Evolutionary conservation across 2,329 filamentous ascomycete species (phyloP).

Genomic region (Diaporthe ampelina): DNA sequence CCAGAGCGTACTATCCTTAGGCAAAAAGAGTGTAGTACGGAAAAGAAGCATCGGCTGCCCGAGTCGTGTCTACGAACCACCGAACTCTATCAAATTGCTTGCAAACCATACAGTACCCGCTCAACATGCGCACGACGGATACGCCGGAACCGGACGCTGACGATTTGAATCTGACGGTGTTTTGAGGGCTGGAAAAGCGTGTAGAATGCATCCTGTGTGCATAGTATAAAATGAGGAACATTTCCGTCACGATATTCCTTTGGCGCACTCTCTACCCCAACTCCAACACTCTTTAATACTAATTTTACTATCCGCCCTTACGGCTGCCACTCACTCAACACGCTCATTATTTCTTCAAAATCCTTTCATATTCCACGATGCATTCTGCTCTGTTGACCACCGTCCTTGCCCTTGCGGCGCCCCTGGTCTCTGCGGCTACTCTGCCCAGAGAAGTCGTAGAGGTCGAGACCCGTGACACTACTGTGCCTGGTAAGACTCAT

Average conservation of each 20-base stretch:
- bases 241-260: background rate
- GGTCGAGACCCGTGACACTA: conserved; percentile 13
- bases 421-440: conserved; percentile 14
- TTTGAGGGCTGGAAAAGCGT: background rate
- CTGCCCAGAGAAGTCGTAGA: background rate
- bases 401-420: conserved; percentile 14
- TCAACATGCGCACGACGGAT: conserved; percentile 8
- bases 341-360: conserved; percentile 1
- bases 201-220: background rate
- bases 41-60: conserved; percentile 21
- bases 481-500: conserved; percentile 4
- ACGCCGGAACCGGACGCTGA: background rate
- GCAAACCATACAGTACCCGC: background rate
- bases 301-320: background rate
- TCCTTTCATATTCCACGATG: background rate
- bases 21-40: conserved; percentile 6
- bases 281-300: background rate
- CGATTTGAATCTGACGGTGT: background rate
- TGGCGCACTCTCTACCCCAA: background rate
- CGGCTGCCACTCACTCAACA: background rate
- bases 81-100: conserved; percentile 27
- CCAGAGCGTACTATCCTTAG: background rate
- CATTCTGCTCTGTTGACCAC: background rate
- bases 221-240: background rate
- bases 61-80: conserved; percentile 28